phyloP scores from a whole-genome alignment of 495 filamentous ascomycete species.

The Talaromyces ruber region DNA sequence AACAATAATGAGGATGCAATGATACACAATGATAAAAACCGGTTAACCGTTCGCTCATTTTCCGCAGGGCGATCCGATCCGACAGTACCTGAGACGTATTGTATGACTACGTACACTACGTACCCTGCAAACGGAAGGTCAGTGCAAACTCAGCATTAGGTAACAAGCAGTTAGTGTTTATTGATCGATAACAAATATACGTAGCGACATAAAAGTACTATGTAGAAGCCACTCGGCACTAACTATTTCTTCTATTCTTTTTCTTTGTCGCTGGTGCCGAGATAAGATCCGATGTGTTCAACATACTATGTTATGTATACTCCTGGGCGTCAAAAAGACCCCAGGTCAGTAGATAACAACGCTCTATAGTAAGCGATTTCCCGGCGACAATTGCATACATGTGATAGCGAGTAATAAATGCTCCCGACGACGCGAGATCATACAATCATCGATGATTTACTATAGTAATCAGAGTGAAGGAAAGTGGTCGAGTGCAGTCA shows the following conservation, averaged over 20 bases:
- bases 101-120: background rate
- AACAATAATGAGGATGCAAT: background rate
- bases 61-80: background rate
- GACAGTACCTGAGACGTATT: background rate
- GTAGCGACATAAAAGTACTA: background rate
- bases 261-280: background rate
- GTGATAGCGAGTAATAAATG: background rate
- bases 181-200: background rate
- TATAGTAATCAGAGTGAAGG: background rate
- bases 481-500: background rate
- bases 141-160: background rate
- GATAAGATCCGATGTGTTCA: background rate
- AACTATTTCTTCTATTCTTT: background rate
- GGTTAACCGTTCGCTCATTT: too few relatives aligned
- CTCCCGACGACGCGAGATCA: background rate
- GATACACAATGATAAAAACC: background rate
- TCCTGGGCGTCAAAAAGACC: background rate
- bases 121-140: background rate
- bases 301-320: background rate
- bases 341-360: background rate
- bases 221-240: background rate
- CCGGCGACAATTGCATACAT: background rate
- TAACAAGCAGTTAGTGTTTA: background rate
- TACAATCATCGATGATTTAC: background rate
- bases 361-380: background rate